Percentiles rank a stretch among this genome's conserved stretches.
Evolutionary conservation across 345 rosid species (phyloP).

Genomic region (Populus davidiana): DNA sequence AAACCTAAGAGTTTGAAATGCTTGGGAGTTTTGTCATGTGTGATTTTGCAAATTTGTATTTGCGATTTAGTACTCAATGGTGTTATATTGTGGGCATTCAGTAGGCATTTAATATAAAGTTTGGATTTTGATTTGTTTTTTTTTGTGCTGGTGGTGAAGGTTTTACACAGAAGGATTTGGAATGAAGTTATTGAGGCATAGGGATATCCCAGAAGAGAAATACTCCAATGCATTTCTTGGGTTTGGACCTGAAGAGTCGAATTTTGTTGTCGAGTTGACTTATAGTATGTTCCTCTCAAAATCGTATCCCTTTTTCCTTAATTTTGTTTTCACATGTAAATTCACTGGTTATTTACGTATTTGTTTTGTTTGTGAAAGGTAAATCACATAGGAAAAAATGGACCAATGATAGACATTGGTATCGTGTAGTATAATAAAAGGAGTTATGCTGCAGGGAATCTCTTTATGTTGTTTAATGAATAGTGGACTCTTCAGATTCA

Average conservation of each 20-base stretch:
- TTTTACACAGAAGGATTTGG: constrained; percentile 91
- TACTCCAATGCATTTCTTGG: constrained; percentile 93
- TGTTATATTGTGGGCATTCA: neutral
- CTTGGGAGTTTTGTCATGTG: too few relatives aligned
- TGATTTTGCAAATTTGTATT: too few relatives aligned
- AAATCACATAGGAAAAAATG: neutral
- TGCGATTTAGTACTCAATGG: too few relatives aligned
- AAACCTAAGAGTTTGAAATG: too few relatives aligned
- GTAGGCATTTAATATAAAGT: neutral
- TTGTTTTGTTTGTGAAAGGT: neutral
- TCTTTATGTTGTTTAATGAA: neutral
- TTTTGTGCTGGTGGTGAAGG: constrained; percentile 28
- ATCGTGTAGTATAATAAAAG: neutral
- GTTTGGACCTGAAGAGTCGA: constrained; percentile 75
- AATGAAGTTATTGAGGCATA: constrained; percentile 83
- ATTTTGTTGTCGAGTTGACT: constrained; percentile 81
- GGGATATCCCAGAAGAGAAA: constrained; percentile 89
- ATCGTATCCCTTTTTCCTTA: neutral
- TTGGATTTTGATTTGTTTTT: neutral
- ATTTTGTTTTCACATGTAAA: neutral
- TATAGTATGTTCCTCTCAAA: constrained; percentile 50
- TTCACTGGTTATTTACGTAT: neutral
- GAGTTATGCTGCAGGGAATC: neutral
- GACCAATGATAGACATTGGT: neutral
- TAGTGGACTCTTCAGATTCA: neutral